Evolutionary conservation across 768 basidiomycete genomes (phyloP).

Genomic region (Tricholoma furcatifolium): DNA sequence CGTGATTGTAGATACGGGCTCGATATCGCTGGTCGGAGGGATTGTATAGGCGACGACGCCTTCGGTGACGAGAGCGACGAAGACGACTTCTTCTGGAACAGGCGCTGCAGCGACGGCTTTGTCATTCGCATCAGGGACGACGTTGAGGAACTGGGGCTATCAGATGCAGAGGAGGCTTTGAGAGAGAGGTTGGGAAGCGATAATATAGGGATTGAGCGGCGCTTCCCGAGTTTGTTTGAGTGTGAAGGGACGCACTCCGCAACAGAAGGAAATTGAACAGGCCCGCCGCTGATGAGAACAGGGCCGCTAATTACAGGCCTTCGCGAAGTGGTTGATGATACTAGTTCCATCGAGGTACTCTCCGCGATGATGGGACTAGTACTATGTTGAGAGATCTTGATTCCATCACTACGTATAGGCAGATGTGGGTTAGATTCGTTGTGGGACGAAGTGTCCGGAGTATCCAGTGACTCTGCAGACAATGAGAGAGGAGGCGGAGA

Average conservation of each 20-base stretch:
- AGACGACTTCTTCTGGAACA: slow-evolving; percentile 65
- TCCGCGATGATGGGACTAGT: slow-evolving; percentile 28
- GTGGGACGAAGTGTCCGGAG: slow-evolving; percentile 52
- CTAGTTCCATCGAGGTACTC: slow-evolving; percentile 17
- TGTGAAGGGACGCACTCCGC: slow-evolving; percentile 20
- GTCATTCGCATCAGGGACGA: slow-evolving; percentile 44
- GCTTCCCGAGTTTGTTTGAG: slow-evolving; percentile 25
- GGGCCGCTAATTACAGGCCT: slow-evolving; percentile 29
- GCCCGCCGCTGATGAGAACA: slow-evolving; percentile 25
- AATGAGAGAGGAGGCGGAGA: slow-evolving; percentile 53
- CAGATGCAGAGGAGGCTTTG: slow-evolving; percentile 19
- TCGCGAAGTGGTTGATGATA: slow-evolving; percentile 22
- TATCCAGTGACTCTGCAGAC: slow-evolving; percentile 59
- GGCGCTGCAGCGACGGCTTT: slow-evolving; percentile 67
- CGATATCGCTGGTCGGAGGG: slow-evolving; percentile 27
- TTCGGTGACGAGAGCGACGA: slow-evolving; percentile 38
- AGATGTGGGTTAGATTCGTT: slow-evolving; percentile 41
- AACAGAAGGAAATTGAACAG: slow-evolving; percentile 46
- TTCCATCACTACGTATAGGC: slow-evolving; percentile 24
- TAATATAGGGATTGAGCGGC: slow-evolving; percentile 38
- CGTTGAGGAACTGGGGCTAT: slow-evolving; percentile 28
- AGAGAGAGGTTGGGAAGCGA: slow-evolving; percentile 36
- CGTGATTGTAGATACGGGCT: slow-evolving; percentile 29
- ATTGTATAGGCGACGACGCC: slow-evolving; percentile 19
- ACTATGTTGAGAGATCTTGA: slow-evolving; percentile 20